Evolutionary conservation across 2,329 filamentous ascomycete genomes (phyloP).

Genomic region (Xylaria sp.): DNA sequence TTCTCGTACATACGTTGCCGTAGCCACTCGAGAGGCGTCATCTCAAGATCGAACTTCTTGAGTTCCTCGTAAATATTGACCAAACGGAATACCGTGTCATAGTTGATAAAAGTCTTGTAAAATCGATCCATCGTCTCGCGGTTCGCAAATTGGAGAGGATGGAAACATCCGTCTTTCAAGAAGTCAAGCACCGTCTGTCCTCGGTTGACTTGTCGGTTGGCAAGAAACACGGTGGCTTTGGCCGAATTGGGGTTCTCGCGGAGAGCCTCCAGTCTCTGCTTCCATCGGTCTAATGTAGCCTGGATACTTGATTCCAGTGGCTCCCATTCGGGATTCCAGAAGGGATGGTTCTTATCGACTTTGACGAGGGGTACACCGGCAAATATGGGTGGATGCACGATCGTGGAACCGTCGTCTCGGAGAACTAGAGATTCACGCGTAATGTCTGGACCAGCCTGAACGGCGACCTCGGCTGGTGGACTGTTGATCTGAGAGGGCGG

Average conservation of each 20-base stretch:
- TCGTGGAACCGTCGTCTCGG: constrained; percentile 44
- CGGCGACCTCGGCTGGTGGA: constrained; percentile 15
- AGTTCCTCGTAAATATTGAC: constrained; percentile 50
- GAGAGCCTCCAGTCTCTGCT: constrained; percentile 39
- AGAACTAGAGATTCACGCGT: constrained; percentile 42
- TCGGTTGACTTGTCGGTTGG: constrained; percentile 52
- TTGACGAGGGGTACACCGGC: constrained; percentile 49
- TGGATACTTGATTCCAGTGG: constrained; percentile 40
- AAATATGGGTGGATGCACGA: constrained; percentile 48
- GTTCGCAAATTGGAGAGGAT: constrained; percentile 51
- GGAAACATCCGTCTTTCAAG: constrained; percentile 45
- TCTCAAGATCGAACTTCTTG: constrained; percentile 47
- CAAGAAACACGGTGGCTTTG: constrained; percentile 44
- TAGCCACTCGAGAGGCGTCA: constrained; percentile 52
- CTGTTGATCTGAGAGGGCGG: constrained; percentile 24
- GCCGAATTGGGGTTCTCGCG: constrained; percentile 28
- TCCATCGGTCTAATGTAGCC: constrained; percentile 43
- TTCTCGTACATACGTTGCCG: constrained; percentile 52
- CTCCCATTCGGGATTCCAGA: constrained; percentile 53
- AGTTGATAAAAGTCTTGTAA: constrained; percentile 40
- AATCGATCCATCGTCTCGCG: constrained; percentile 46
- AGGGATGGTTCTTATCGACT: constrained; percentile 46
- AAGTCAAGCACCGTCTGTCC: constrained; percentile 50
- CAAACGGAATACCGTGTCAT: constrained; percentile 53
- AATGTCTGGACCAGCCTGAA: constrained; percentile 36